These are phyloP conservation scores for Arxiozyma heterogenica DNA, from an alignment of 1,139 yeast species.

Conservation along the genomic window DNA sequence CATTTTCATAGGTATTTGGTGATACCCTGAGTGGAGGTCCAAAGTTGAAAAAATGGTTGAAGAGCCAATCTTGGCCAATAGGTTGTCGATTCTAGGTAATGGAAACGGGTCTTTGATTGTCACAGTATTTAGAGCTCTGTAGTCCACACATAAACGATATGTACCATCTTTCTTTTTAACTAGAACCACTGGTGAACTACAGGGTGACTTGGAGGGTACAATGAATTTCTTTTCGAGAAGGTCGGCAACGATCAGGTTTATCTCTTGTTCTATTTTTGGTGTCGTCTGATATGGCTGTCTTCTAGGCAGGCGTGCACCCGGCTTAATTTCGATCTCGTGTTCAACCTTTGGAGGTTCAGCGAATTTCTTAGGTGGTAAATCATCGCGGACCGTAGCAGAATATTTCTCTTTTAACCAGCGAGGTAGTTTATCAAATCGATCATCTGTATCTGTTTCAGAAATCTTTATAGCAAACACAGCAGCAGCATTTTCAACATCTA, in stretches of 20 bases:
- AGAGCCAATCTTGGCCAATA: conserved; percentile 7
- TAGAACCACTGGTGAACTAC: conserved; percentile 17
- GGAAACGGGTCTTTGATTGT: conserved; percentile 22
- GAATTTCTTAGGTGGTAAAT: not conserved
- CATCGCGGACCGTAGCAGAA: not conserved
- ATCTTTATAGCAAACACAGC: not conserved
- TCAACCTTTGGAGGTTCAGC: not conserved
- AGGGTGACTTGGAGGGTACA: conserved; percentile 14
- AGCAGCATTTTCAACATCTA: not conserved
- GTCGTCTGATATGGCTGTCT: conserved; percentile 7
- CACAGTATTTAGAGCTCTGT: conserved; percentile 17
- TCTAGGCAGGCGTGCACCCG: conserved; percentile 3
- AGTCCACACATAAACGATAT: conserved; percentile 23
- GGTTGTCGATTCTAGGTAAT: conserved; percentile 18
- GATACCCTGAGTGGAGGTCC: conserved; percentile 12
- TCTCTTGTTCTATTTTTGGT: conserved; percentile 5
- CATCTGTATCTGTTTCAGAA: not conserved
- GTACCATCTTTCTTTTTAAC: conserved; percentile 20
- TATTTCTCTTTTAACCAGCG: not conserved
- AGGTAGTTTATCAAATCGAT: not conserved
- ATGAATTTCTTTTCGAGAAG: conserved; percentile 14
- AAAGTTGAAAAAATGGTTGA: conserved; percentile 8
- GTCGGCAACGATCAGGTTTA: conserved; percentile 6
- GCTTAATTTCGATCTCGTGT: conserved; percentile 5
- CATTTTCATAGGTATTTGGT: conserved; percentile 12